Evolutionary conservation across 129 eudicot species (phyloP), one percentile per base, ranked within the genome.

Genomic region (Arctium lappa): DNA sequence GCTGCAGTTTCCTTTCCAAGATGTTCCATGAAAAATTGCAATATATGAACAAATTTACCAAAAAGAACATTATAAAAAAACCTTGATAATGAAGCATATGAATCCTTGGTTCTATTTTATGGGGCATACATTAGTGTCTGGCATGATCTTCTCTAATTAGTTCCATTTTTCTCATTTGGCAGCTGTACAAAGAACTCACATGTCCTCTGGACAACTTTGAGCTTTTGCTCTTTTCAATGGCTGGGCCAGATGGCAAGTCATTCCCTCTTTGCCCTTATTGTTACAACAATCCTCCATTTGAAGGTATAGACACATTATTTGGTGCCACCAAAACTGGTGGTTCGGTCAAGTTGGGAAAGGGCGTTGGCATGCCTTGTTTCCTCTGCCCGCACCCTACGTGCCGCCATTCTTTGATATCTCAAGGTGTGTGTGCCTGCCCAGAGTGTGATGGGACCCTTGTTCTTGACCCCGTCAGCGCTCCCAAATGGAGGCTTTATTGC

Each of bases 181-280:
- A 94, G 97, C 87, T 94, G 29, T 92, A 94, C 92, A 94, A 94
- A 88, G 98, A 94, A 83, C 93, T 94, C 53, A 85, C 89, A 1
- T 92, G 98, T 74, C 98, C 98, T 81, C 87, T 94, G 72, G 98
- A 94, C 91, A 92, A 94, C 88, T 94, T 92, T 74, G 98, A 92
- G 91, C 95, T 94, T 31, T 72, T 94, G 76, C 84, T 94, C 18
- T 92, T 89, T 74, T 94, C 98, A 65, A 70, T 94, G 91, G 97
- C 97, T 50, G 98, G 98, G 69, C 95, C 94, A 0, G 98, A 90
- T 16, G 97, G 95, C 77, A 94, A 90, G 79, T 90, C 98, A 73
- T 94, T 94, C 87, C 95, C 97, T 15, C 83, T 94, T 27, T 94
- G 95, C 83, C 98, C 98, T 16, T 92, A 94, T 80, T 94, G 97